phyloP scores from a whole-genome alignment of 768 basidiomycete genomes.

The Cystofilobasidium bisporidii region DNA sequence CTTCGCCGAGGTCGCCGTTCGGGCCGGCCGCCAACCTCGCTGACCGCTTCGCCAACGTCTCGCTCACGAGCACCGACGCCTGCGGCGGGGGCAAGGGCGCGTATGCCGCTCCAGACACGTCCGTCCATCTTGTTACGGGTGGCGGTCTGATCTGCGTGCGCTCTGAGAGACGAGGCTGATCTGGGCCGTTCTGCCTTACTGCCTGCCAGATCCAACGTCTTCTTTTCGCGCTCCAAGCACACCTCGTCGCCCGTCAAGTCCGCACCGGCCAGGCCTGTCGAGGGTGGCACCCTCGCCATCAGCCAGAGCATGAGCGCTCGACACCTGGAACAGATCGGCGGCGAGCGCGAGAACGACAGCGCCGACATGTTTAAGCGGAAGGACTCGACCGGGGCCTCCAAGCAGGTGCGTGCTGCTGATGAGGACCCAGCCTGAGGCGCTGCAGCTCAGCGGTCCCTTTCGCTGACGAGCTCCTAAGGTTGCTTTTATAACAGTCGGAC shows the following conservation, averaged over 20 bases:
- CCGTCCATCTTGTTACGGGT: neutral
- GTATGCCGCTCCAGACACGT: constrained; percentile 8
- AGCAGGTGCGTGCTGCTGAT: neutral
- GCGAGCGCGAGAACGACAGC: neutral
- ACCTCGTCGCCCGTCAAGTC: neutral
- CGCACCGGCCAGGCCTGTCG: neutral
- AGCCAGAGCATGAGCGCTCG: constrained; percentile 20
- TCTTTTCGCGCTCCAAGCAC: constrained; percentile 11
- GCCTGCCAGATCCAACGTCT: constrained; percentile 22
- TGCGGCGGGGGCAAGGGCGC: constrained; percentile 1
- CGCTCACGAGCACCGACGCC: constrained; percentile 22
- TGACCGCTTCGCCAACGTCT: constrained; percentile 27
- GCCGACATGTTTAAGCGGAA: neutral
- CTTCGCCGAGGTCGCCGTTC: constrained; percentile 3
- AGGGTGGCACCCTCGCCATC: constrained; percentile 23
- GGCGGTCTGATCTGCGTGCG: too few relatives aligned
- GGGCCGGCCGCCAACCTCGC: constrained; percentile 13
- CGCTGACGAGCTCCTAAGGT: neutral
- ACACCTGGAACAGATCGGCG: constrained; percentile 9
- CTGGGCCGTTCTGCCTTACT: too few relatives aligned
- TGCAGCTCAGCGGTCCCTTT: too few relatives aligned
- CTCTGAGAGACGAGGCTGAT: too few relatives aligned
- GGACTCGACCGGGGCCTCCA: neutral
- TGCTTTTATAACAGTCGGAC: constrained; percentile 11
- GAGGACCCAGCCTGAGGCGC: neutral